Evolutionary conservation across 306 rosid species (phyloP).

Genomic region (Canavalia ensiformis): DNA sequence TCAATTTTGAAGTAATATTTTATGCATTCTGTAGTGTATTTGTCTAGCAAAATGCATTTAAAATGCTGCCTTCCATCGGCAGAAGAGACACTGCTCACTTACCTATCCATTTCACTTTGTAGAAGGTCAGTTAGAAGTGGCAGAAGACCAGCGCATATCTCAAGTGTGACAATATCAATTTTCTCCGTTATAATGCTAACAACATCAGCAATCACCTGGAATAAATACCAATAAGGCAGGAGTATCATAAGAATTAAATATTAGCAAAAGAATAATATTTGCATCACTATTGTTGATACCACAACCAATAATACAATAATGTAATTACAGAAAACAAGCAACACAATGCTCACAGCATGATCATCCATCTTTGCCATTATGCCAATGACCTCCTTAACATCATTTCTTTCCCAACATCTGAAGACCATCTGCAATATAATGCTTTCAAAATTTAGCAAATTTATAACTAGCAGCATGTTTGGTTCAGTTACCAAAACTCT

Average conservation of each 20-base stretch:
- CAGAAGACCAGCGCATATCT: slow-evolving; percentile 78
- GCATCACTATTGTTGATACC: slow-evolving; percentile 32
- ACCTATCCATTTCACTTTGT: slow-evolving; percentile 91
- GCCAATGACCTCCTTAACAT: slow-evolving; percentile 83
- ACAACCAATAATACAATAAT: background rate
- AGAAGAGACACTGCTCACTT: slow-evolving; percentile 32
- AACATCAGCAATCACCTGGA: slow-evolving; percentile 95
- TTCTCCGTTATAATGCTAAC: slow-evolving; percentile 76
- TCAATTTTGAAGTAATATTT: background rate
- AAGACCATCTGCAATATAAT: slow-evolving; percentile 73
- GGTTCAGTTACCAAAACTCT: slow-evolving; percentile 15
- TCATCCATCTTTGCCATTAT: slow-evolving; percentile 95
- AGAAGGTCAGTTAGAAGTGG: slow-evolving; percentile 81
- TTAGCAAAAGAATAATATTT: background rate
- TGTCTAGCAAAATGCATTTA: slow-evolving; percentile 37
- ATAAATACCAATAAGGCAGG: slow-evolving; percentile 45
- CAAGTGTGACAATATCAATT: slow-evolving; percentile 87
- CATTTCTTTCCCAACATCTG: slow-evolving; percentile 94
- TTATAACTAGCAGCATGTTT: slow-evolving; percentile 19
- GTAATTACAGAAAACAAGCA: slow-evolving; percentile 32
- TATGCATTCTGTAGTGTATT: background rate
- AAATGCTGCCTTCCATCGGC: slow-evolving; percentile 11
- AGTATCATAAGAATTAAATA: slow-evolving; percentile 30
- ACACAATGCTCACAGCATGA: slow-evolving; percentile 75
- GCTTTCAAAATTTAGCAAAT: slow-evolving; percentile 48